phyloP scores from a whole-genome alignment of 164 flowering plant genomes.

The Macadamia integrifolia region DNA sequence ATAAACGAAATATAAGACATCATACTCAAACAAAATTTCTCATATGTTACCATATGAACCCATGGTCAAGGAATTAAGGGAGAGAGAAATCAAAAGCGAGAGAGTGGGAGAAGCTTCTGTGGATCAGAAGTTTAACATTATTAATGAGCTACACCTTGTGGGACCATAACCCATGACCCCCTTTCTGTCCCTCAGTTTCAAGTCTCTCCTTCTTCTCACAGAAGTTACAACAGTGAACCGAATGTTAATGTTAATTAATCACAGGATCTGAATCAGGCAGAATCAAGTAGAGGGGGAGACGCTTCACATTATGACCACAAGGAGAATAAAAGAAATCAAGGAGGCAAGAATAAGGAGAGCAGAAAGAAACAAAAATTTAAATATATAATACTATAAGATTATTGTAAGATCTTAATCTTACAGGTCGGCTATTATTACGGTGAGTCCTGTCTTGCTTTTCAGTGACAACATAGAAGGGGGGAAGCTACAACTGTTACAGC shows the following conservation, averaged over 20 bases:
- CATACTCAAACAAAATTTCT: too few species aligned
- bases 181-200: neutral
- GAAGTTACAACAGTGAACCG: neutral
- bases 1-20: too few species aligned
- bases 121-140: too few species aligned
- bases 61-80: too few species aligned
- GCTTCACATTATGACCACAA: neutral
- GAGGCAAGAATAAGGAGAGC: neutral
- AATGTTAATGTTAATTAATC: neutral
- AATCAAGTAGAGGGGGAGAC: slow-evolving; percentile 11
- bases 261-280: neutral
- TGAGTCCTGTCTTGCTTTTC: slow-evolving; percentile 28
- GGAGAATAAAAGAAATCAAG: neutral
- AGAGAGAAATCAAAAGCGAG: too few species aligned
- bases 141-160: neutral
- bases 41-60: too few species aligned
- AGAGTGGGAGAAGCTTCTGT: too few species aligned
- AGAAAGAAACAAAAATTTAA: neutral
- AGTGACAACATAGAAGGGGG: slow-evolving; percentile 25
- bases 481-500: slow-evolving; percentile 16
- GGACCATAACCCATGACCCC: neutral
- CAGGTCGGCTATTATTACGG: slow-evolving; percentile 38
- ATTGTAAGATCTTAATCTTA: slow-evolving; percentile 28
- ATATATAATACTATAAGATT: slow-evolving; percentile 4
- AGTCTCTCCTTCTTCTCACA: too few species aligned